phyloP scores from a whole-genome alignment of 768 basidiomycete genomes.

The Trametes cingulata region DNA sequence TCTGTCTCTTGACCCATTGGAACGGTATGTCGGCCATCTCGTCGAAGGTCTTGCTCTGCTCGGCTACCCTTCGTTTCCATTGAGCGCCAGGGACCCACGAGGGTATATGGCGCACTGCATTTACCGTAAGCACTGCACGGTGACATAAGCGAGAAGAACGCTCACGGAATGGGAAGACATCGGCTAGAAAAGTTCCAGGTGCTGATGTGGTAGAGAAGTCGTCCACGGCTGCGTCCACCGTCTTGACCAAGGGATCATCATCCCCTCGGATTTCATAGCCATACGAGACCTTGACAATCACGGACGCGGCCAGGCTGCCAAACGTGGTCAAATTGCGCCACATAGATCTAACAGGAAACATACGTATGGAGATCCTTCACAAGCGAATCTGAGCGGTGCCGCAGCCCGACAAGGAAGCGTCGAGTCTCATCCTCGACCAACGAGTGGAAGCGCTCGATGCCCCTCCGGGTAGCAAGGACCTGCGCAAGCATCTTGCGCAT shows the following conservation, averaged over 20 bases:
- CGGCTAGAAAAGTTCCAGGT: conserved; percentile 39
- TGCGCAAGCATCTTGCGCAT: conserved; percentile 44
- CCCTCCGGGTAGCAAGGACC: conserved; percentile 42
- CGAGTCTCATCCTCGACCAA: conserved; percentile 45
- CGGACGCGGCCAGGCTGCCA: conserved; percentile 28
- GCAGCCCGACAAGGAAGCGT: conserved; percentile 44
- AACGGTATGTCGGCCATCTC: conserved; percentile 32
- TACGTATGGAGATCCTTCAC: conserved; percentile 43
- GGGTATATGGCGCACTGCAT: conserved; percentile 38
- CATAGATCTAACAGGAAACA: conserved; percentile 6
- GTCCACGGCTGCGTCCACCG: conserved; percentile 29
- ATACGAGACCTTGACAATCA: conserved; percentile 32
- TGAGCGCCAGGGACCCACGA: conserved; percentile 43
- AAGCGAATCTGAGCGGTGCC: conserved; percentile 40
- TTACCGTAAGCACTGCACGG: neutral
- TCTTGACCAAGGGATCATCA: conserved; percentile 27
- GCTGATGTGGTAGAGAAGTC: conserved; percentile 24
- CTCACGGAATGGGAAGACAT: conserved; percentile 34
- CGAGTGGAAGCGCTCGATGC: conserved; percentile 36
- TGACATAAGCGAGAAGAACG: neutral
- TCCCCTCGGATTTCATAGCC: conserved; percentile 30
- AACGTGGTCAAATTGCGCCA: neutral
- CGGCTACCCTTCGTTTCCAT: conserved; percentile 36
- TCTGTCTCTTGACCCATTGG: conserved; percentile 32
- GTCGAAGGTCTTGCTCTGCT: conserved; percentile 21